Percentiles rank a stretch among this genome's conserved stretches.
Conservation (phyloP, 2,329 filamentous ascomycete genomes). For the Huntiella moniliformis region DNA sequence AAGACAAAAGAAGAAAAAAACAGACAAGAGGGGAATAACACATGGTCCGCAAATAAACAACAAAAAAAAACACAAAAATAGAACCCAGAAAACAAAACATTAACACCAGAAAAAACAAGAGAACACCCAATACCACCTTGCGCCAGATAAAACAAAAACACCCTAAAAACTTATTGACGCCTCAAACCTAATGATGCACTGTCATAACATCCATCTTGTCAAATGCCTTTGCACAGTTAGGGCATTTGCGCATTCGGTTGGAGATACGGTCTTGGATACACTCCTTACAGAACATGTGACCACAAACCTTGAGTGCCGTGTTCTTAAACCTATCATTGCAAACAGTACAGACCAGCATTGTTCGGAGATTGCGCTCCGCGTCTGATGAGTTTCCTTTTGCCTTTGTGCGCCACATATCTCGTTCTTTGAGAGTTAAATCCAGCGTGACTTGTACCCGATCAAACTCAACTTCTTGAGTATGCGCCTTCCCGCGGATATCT, state of each 20-base stretch:
- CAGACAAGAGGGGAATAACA: too few relatives aligned
- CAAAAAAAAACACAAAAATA: too few relatives aligned
- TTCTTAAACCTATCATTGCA: constrained; percentile 91
- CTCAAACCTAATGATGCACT: constrained; percentile 28
- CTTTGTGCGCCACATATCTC: constrained; percentile 73
- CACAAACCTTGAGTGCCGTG: constrained; percentile 80
- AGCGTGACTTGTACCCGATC: constrained; percentile 64
- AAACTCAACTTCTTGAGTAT: constrained; percentile 51
- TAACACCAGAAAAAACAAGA: too few relatives aligned
- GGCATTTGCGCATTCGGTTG: constrained; percentile 86
- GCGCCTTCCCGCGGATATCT: constrained; percentile 34
- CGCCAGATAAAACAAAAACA: too few relatives aligned
- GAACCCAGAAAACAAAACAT: too few relatives aligned
- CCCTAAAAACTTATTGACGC: too few relatives aligned
- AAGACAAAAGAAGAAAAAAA: too few relatives aligned
- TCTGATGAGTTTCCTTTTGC: constrained; percentile 62
- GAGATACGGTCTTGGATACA: constrained; percentile 80
- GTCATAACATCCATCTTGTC: constrained; percentile 79
- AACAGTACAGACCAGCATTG: constrained; percentile 55
- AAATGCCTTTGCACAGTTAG: constrained; percentile 81
- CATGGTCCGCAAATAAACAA: too few relatives aligned
- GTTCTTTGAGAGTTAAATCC: constrained; percentile 61
- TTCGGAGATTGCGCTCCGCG: constrained; percentile 65
- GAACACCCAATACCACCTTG: too few relatives aligned
- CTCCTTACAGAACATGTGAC: constrained; percentile 79